phyloP scores from a whole-genome alignment of 495 filamentous ascomycete genomes.

The Articulospora tetracladia region DNA sequence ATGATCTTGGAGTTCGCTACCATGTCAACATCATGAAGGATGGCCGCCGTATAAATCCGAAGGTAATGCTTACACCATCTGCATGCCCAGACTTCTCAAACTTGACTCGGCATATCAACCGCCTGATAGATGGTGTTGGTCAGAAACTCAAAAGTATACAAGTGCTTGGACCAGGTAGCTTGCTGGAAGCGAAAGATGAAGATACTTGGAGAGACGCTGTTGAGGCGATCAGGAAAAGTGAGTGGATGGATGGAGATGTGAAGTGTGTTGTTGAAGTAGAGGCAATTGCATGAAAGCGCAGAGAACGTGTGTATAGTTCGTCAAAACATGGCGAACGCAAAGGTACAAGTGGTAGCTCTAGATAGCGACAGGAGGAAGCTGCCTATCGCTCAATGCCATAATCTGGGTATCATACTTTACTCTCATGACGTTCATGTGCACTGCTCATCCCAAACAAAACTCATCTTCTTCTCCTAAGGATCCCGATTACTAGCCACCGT shows the following conservation, averaged over 20 bases:
- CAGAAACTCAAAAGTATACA: conserved; percentile 21
- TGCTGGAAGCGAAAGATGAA: conserved; percentile 34
- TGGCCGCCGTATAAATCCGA: conserved; percentile 10
- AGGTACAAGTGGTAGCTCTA: too few species aligned
- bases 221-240: conserved; percentile 37
- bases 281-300: background rate
- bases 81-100: conserved; percentile 15
- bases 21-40: conserved; percentile 9
- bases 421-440: background rate
- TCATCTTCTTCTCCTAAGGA: conserved; percentile 41
- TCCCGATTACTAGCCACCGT: conserved; percentile 73
- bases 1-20: conserved; percentile 6
- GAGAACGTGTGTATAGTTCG: too few species aligned
- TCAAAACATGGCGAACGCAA: too few species aligned
- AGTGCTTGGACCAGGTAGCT: conserved; percentile 30
- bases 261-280: conserved; percentile 38
- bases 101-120: conserved; percentile 17
- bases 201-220: conserved; percentile 44
- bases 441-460: background rate
- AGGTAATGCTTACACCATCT: conserved; percentile 1
- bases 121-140: conserved; percentile 1
- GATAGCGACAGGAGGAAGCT: background rate
- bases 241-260: conserved; percentile 51
- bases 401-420: background rate
- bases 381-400: background rate